phyloP scores from a whole-genome alignment of 306 rosid genomes.

The Medicago arabica region DNA sequence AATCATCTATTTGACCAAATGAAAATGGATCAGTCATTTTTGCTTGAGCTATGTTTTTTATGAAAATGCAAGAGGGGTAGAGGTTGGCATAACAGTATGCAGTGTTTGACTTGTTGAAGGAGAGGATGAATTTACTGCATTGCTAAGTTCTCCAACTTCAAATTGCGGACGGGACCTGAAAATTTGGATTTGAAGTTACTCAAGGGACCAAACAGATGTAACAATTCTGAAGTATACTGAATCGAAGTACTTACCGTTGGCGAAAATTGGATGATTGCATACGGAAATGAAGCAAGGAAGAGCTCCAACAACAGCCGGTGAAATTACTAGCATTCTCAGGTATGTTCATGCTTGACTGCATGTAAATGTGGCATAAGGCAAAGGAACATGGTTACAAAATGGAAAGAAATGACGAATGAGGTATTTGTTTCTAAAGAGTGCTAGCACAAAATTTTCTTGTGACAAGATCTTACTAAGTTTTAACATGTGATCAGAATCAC shows the following conservation, averaged over 20 bases:
- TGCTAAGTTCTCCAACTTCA: slow-evolving; percentile 48
- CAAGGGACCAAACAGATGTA: neutral
- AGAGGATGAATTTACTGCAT: slow-evolving; percentile 29
- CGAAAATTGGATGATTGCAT: slow-evolving; percentile 48
- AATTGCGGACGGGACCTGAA: slow-evolving; percentile 46
- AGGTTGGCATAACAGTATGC: slow-evolving; percentile 16
- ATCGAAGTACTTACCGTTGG: slow-evolving; percentile 47
- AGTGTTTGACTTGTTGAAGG: slow-evolving; percentile 38
- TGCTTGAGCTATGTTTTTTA: slow-evolving; percentile 18
- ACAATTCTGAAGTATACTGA: neutral
- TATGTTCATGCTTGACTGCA: slow-evolving; percentile 46
- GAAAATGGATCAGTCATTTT: neutral
- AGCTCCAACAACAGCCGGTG: slow-evolving; percentile 53
- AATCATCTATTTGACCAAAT: neutral
- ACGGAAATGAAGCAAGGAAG: slow-evolving; percentile 47
- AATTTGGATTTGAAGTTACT: slow-evolving; percentile 24
- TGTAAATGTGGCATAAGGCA: neutral
- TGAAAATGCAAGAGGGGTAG: slow-evolving; percentile 25
- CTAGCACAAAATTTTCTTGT: neutral
- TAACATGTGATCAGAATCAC: neutral
- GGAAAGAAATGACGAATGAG: neutral
- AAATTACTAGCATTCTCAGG: slow-evolving; percentile 46
- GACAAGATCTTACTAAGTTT: neutral
- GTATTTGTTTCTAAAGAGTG: neutral
- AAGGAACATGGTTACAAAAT: neutral